Base-by-base conservation (phyloP, 225 moss, liverwort and hornwort genomes). In the Physcomitrium patens region DNA sequence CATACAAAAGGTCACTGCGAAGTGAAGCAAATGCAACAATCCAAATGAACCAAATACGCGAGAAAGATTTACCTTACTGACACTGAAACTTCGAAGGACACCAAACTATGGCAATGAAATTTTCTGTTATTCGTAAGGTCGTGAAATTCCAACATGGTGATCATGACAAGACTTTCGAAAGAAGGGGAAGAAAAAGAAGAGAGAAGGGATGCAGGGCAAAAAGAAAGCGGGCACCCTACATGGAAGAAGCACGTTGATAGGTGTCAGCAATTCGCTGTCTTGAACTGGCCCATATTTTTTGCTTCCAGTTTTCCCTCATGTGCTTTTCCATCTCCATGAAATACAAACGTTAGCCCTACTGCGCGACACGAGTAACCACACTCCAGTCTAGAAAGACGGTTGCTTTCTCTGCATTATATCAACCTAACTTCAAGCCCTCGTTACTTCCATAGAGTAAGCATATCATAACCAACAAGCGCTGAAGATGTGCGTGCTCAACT, bases 221-320 rank as follows among this genome's bases (percentile, higher is more conserved):
- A 23, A 37, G 18, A 71, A 65, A 57, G 71, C 13, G 19, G 46
- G 53, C 20, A 50, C 73, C 73, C 60, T 53, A 79, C 72, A 73
- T 11, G 52, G 73, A 79, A 60, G 73, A 59, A 67, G 67, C 76
- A 60, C 60, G 67, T 14, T 58, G 60, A 67, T 67, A 76, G 28
- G 63, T 51, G 20, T 76, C 71, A 31, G 46, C 76, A 60, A 81
- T 61, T 61, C 47, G 43, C 57, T 70, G 76, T 67, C 53, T 67
- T 45, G 71, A 71, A 18, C 76, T 44, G 24, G 12, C 50, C 43
- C 24, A 28, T 12, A 59, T 22, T 45, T 59, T 52, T 26, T 20
- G 58, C 20, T 51, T 65, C 77, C 69, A 69, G 12, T 37, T 44
- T 52, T 74, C 77, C 50, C 44, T 74, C 74, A 74, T 78, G 41